Evolutionary conservation across 345 rosid genomes (phyloP).

Genomic region (Dovyalis caffra): DNA sequence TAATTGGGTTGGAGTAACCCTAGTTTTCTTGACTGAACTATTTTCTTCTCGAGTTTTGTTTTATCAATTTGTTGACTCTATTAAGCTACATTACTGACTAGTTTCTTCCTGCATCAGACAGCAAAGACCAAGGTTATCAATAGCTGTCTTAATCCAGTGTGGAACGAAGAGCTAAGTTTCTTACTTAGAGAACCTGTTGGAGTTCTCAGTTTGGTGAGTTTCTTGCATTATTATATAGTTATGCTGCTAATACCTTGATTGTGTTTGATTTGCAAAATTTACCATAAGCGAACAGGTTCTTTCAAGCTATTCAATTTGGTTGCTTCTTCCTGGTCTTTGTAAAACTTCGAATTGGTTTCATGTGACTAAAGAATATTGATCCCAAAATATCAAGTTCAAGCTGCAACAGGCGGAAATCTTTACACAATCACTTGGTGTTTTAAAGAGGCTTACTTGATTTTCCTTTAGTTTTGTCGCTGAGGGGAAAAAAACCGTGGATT

Average conservation of each 20-base stretch:
- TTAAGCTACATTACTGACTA: not conserved
- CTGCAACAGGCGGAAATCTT: not conserved
- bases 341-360: not conserved
- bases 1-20: not conserved
- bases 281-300: not conserved
- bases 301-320: not conserved
- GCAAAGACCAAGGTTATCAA: constrained; percentile 91
- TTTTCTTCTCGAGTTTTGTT: not conserved
- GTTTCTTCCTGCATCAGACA: constrained; percentile 42
- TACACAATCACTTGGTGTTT: not conserved
- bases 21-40: not conserved
- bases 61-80: not conserved
- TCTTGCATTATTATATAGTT: not conserved
- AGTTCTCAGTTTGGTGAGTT: constrained; percentile 55
- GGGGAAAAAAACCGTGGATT: not conserved
- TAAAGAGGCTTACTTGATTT: not conserved
- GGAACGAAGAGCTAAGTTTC: constrained; percentile 90
- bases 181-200: constrained; percentile 69
- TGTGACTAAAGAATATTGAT: not conserved
- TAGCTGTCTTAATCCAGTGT: constrained; percentile 89
- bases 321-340: not conserved
- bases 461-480: not conserved
- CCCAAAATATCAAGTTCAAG: not conserved
- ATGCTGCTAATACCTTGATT: not conserved
- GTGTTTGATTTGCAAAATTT: not conserved